Base-by-base conservation (phyloP, 495 filamentous ascomycete species). In the Trichoderma gamsii region DNA sequence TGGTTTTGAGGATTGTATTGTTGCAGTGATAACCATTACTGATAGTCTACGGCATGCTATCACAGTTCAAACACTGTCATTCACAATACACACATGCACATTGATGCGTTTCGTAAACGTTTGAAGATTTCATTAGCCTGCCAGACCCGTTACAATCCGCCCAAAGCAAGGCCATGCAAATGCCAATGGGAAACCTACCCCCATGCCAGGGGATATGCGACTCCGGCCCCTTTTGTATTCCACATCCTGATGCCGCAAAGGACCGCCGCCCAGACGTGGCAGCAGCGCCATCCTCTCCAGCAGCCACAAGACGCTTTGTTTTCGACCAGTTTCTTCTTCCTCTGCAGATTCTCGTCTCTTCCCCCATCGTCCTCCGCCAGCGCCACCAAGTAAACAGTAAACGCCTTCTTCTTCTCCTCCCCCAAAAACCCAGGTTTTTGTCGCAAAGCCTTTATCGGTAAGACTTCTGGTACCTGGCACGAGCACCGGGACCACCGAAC, bases 381-480 rank as follows among this genome's bases (percentile, higher is more conserved):
- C 44, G 46, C 61, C 38, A 49, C n/a, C 29, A 29, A 46, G 41
- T n/a, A 7, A 38, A 4, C 3, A 38, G 35, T 38, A 38, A 38
- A 38, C 35, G 35, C 35, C 35, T 38, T 29, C 29, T 38, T 29
- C 29, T 29, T 29, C 29, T 1, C 29, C 35, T 38, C 56, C 41
- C 72, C 52, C 46, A n/a, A 13, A 12, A 15, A 32, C 65, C 38
- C 35, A 16, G 15, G 13, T 35, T n/a, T 51, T 25, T 23, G 44
- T 18, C 23, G 9, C 52, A 41, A 15, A n/a, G 8, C 67, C 71
- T 72, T 86, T 84, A 88, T 87, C 85, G 85, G 79, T 88, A 88
- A 72, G 85, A 88, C 80, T 88, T 99, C 85, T 99, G 95, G 92
- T 93, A 99, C 77, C 93, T 88, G 76, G 95, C 85, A 75, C 95